Base-by-base conservation (phyloP, 495 filamentous ascomycete species). In the Chaetomidium leptoderma region DNA sequence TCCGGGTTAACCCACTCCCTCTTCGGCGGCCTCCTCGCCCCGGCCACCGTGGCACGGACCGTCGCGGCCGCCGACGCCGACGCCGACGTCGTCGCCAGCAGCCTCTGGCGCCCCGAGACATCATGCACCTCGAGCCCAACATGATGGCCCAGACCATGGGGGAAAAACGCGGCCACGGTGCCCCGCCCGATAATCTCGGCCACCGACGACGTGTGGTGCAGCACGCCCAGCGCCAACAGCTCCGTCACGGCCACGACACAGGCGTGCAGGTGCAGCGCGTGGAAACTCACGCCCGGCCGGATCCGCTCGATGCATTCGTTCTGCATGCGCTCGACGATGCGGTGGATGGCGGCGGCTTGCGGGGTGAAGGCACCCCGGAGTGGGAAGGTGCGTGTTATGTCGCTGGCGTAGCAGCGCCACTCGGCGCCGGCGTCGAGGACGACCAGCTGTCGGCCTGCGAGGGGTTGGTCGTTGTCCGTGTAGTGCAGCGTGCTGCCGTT, bases 121-220 rank as follows among this genome's bases (percentile, higher is more conserved):
- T 97, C 92, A 64, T 97, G 92, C 37, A 89, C 86, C 69, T 97
- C 92, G 16, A 97, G 78, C 0, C 92, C 92, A 33, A 96, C 76
- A 68, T 96, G 89, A 69, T 97, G 91, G 11, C 89, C 89, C 14
- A 92, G 76, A 2, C 92, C 92, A 70, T 97, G 92, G 3, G 92
- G 92, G 72, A 95, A 95, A 73, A 96, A 97, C 0, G 88, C 86
- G 26, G 81, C 76, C 4, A 83, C 83, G 21, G 84, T 89, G 30
- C 91, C 86, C 3, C 82, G 81, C 36, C 74, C 61, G 46, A 82
- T 78, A 57, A 95, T 84, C 57, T 91, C 90, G 3, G 79, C 73
- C 6, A 73, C 75, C 32, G 32, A 33, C 75, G 33, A n/a, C n/a
- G n/a, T n/a, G n/a, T n/a, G n/a, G n/a, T 72, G 68, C 4, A 85